Conservation (phyloP, 108 stramenopile species). For the Heterococcus sp. region DNA sequence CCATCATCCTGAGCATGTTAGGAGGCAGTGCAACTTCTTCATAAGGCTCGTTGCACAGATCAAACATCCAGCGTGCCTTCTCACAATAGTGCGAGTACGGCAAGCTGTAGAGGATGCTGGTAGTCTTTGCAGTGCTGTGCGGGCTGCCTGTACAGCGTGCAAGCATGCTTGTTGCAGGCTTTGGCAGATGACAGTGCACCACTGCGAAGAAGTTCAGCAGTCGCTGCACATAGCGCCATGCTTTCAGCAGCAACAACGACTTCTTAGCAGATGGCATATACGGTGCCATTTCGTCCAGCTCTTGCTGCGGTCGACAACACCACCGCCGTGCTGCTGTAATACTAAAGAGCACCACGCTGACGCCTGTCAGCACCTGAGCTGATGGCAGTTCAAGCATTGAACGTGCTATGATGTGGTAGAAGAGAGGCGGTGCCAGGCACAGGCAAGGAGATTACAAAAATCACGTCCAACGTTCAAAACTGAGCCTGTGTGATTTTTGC, state of each 20-base stretch:
- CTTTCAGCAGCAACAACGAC: background rate
- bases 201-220: background rate
- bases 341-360: too few relatives aligned
- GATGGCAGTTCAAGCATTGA: too few relatives aligned
- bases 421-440: too few relatives aligned
- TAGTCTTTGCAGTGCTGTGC: background rate
- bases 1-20: too few relatives aligned
- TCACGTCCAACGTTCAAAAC: too few relatives aligned
- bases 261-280: background rate
- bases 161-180: background rate
- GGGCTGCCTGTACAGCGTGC: background rate
- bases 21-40: too few relatives aligned
- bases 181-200: background rate
- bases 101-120: background rate
- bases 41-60: slow-evolving; percentile 4
- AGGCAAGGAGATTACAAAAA: too few relatives aligned
- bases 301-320: too few relatives aligned
- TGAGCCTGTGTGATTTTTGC: too few relatives aligned
- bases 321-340: too few relatives aligned
- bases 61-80: slow-evolving; percentile 10
- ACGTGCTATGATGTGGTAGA: too few relatives aligned
- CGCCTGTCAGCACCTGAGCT: too few relatives aligned
- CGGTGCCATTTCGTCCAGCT: background rate
- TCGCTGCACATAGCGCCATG: background rate
- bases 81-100: slow-evolving; percentile 3